Percentiles rank a stretch among this genome's conserved stretches.
Evolutionary conservation across 805 yeast genomes (phyloP).

Genomic region (Clavispora asparagi): DNA sequence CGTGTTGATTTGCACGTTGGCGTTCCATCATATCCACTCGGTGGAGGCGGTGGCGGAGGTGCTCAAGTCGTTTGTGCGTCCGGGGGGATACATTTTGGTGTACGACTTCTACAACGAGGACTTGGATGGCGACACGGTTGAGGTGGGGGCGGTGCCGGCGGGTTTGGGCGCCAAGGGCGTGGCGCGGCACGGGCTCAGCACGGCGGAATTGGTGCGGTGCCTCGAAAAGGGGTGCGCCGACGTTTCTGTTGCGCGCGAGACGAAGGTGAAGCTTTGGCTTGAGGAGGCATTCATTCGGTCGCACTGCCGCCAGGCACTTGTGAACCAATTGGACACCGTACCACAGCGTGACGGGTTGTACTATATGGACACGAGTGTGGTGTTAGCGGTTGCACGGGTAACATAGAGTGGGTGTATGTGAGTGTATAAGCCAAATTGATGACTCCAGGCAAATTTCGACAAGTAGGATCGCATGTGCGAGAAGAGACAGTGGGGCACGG

Average conservation of each 20-base stretch:
- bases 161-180: neutral
- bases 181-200: constrained; percentile 4
- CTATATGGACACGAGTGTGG: constrained; percentile 16
- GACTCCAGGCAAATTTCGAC: no score
- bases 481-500: no score
- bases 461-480: no score
- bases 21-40: constrained; percentile 36
- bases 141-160: neutral
- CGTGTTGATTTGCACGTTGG: constrained; percentile 29
- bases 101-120: constrained; percentile 36
- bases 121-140: constrained; percentile 1
- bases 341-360: constrained; percentile 6
- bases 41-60: constrained; percentile 24
- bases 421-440: no score
- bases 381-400: constrained; percentile 25
- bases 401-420: no score
- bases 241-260: constrained; percentile 20
- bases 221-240: constrained; percentile 5
- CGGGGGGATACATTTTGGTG: constrained; percentile 31
- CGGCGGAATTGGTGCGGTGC: constrained; percentile 1
- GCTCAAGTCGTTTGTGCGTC: constrained; percentile 27
- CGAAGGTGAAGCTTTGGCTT: constrained; percentile 20
- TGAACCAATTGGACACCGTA: constrained; percentile 9
- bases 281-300: constrained; percentile 16
- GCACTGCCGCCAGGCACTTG: constrained; percentile 17